Evolutionary conservation across 768 basidiomycete species (phyloP).

Genomic region (Hypsizygus marmoreus): DNA sequence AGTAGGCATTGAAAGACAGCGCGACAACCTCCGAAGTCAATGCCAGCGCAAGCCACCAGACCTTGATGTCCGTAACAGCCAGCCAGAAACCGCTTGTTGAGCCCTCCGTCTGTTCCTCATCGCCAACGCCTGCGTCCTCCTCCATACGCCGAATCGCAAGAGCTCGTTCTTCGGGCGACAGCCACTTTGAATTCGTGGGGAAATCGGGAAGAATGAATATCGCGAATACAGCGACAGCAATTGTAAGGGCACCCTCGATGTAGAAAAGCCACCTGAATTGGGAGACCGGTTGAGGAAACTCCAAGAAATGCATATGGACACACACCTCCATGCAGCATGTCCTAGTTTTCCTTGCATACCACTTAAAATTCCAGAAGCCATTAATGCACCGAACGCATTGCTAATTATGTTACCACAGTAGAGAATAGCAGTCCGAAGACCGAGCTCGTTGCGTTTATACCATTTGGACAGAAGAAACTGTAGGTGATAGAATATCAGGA

Average conservation of each 20-base stretch:
- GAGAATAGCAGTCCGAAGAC: conserved; percentile 65
- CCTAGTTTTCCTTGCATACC: conserved; percentile 72
- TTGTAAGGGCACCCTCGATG: conserved; percentile 63
- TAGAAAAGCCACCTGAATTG: conserved; percentile 67
- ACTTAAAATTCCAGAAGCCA: conserved; percentile 75
- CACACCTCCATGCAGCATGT: conserved; percentile 70
- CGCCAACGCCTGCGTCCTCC: conserved; percentile 50
- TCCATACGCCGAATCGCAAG: conserved; percentile 62
- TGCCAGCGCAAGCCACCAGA: conserved; percentile 57
- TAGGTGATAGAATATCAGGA: background rate
- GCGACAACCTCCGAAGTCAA: conserved; percentile 48
- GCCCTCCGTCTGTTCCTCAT: conserved; percentile 25
- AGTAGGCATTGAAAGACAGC: conserved; percentile 72
- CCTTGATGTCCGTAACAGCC: conserved; percentile 71
- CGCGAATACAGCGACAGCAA: conserved; percentile 48
- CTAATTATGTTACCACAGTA: conserved; percentile 74
- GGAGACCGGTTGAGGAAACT: background rate
- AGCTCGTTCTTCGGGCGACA: conserved; percentile 55
- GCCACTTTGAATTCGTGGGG: conserved; percentile 57
- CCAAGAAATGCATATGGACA: background rate
- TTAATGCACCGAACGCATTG: conserved; percentile 80
- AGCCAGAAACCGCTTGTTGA: conserved; percentile 48
- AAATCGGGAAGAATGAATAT: conserved; percentile 76
- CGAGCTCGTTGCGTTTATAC: conserved; percentile 76
- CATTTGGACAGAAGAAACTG: conserved; percentile 63